Conservation (phyloP, 1,284 basidiomycete genomes). For the Kwoniella shivajii region DNA sequence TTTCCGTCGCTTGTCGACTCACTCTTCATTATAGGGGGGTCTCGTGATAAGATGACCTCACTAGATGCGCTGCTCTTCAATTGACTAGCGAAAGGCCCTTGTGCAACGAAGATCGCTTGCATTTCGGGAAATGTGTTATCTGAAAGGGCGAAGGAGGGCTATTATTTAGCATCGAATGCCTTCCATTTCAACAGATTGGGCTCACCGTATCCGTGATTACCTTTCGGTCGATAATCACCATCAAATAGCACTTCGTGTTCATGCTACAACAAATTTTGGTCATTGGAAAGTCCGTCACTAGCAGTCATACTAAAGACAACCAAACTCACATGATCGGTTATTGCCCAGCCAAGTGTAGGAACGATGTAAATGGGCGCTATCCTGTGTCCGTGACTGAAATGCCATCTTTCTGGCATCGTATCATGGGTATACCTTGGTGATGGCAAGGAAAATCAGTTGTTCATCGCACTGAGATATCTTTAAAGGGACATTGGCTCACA, state of each 20-base stretch:
- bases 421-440: slow-evolving; percentile 65
- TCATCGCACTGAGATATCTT: not conserved
- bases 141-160: slow-evolving; percentile 38
- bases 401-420: slow-evolving; percentile 77
- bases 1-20: no score
- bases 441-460: not conserved
- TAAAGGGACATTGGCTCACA: slow-evolving; percentile 41
- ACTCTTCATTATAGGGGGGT: slow-evolving; percentile 69
- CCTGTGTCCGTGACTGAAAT: slow-evolving; percentile 69
- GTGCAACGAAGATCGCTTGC: slow-evolving; percentile 86
- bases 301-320: not conserved
- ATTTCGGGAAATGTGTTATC: slow-evolving; percentile 75
- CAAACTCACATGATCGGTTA: slow-evolving; percentile 59
- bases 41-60: slow-evolving; percentile 50
- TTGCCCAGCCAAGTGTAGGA: slow-evolving; percentile 72
- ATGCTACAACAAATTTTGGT: slow-evolving; percentile 23
- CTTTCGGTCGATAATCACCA: slow-evolving; percentile 66
- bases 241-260: slow-evolving; percentile 57
- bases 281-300: not conserved
- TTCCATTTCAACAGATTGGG: slow-evolving; percentile 12
- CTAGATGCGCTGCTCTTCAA: slow-evolving; percentile 59
- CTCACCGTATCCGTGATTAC: slow-evolving; percentile 61
- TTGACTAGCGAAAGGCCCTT: slow-evolving; percentile 75
- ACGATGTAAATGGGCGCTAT: slow-evolving; percentile 87
- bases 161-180: not conserved